Base-by-base conservation (phyloP, 305 asterid species). In the Salvia sclarea region DNA sequence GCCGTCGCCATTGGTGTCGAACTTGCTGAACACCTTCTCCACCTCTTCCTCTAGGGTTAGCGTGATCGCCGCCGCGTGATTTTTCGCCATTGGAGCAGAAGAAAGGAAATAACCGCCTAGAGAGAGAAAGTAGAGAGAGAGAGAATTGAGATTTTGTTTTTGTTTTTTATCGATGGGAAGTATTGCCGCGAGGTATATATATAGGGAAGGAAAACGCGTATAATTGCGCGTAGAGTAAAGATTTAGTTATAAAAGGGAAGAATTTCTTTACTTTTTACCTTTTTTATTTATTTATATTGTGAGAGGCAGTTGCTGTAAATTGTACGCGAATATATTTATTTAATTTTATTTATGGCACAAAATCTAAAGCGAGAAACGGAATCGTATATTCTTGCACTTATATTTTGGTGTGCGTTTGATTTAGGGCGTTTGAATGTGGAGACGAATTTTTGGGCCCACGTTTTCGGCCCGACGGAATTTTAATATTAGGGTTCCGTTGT, bases 1-100 rank as follows among this genome's bases (percentile, higher is more conserved):
- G 0, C 97, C 97, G 77, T 93, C 98, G 28, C 95, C 95, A 78
- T 92, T 90, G 68, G 84, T 43, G 68, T 92, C 98, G 77, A 93
- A 93, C 47, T 88, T 87, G 41, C 62, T 74, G 92, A 93, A 93
- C 17, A 92, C 84, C 43, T 78, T 61, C 75, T 70, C 89, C 9
- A 84, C 87, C 60, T 89, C 86, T n/a, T 78, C 67, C 18, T 82
- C 85, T 33, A 58, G 72, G 78, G 84, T 76, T 56, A 78, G 59
- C 8, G 60, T n/a, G 2, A 10, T 25, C 18, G 76, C 61, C 18
- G 76, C 61, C 2, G 14, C 68, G 56, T 57, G 71, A 38, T 64
- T 73, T 72, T 74, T 82, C 63, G 69, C 82, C 85, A 80, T 80
- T 16, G 69, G 59, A 14, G n/a, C n/a, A 8, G 49, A n/a, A 47